Base-by-base conservation (phyloP, 1,284 basidiomycete species). In the Lentinula novae-zelandiae region DNA sequence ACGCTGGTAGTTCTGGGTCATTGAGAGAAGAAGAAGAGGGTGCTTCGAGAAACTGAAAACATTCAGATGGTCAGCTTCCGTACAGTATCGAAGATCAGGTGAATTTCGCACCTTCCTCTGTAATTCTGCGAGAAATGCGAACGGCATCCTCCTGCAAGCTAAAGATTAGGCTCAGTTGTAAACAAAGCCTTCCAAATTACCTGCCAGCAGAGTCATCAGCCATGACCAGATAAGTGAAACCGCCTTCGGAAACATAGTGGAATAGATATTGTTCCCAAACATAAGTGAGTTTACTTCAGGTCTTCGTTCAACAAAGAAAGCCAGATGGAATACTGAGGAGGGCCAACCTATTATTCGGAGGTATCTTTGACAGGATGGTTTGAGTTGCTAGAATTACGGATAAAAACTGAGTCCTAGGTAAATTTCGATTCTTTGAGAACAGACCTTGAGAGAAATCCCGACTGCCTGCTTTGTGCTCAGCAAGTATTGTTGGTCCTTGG, bases 211-310 rank as follows among this genome's bases (percentile, higher is more conserved):
- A 83, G 70, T 96, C 94, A 71, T 97, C 93, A 15, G 93, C 92
- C 86, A 98, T 95, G 59, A 96, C 93, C 57, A 99, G 85, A 74
- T 91, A 97, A 50, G 90, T 88, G 71, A 92, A 86, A 0, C 92
- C 92, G 36, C 86, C 87, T 64, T 94, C 92, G 8, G 92, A 92
- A 64, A 96, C 84, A 75, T 98, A 98, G 77, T 99, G 96, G 71
- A 98, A 97, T 33, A 98, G 81, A 72, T 93, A 96, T 75, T 96
- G 89, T 72, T 97, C 93, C 93, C 93, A 95, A 56, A 92, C 93
- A 78, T 96, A 98, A 39, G 94, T 96, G 59, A 98, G 82, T 75
- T 97, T 97, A 73, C 91, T 92, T 74, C 57, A 27, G 57, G 51
- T 54, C 61, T 58, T 52, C 60, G 49, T 48, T 33, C 15, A 58